Percentiles rank a stretch among this genome's conserved stretches.
Conservation (phyloP, 139 green algal genomes). For the Coccomyxa sp. region DNA sequence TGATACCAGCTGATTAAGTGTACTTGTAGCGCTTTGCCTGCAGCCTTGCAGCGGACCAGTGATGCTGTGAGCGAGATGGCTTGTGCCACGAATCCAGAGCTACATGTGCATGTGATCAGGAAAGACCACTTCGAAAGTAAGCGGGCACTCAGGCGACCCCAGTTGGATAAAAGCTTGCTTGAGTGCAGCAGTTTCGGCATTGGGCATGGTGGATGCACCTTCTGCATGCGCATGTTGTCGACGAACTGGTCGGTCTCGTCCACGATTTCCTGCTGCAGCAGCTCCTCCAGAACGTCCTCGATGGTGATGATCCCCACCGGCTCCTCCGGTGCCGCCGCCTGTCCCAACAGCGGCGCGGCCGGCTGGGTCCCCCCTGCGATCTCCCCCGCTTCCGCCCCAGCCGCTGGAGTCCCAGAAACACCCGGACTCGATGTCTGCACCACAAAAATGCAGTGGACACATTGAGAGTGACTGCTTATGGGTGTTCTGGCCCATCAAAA, state of each 20-base stretch:
- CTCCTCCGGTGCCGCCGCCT: constrained; percentile 4
- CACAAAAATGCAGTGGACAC: too few species aligned
- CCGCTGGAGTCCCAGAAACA: too few species aligned
- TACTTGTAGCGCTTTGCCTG: too few species aligned
- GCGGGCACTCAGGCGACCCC: not conserved
- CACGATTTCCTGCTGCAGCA: constrained; percentile 49
- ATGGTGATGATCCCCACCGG: constrained; percentile 62
- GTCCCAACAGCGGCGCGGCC: not conserved
- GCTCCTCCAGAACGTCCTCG: constrained; percentile 56
- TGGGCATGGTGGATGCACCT: not conserved
- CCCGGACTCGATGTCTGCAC: too few species aligned
- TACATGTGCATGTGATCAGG: not conserved
- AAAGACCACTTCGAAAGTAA: not conserved
- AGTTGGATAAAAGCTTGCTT: not conserved
- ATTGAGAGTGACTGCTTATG: too few species aligned
- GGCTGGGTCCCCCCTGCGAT: not conserved
- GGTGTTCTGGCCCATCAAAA: too few species aligned
- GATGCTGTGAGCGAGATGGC: too few species aligned
- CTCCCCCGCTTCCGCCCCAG: too few species aligned
- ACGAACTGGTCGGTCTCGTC: constrained; percentile 60
- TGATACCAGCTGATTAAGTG: not conserved
- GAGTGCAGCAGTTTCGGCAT: not conserved
- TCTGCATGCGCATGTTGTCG: constrained; percentile 21
- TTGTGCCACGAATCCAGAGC: too few species aligned
- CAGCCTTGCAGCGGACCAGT: too few species aligned